Evolutionary conservation across 768 basidiomycete genomes (phyloP), one percentile per base, ranked within the genome.

Genomic region (Xanthoconium purpureum): DNA sequence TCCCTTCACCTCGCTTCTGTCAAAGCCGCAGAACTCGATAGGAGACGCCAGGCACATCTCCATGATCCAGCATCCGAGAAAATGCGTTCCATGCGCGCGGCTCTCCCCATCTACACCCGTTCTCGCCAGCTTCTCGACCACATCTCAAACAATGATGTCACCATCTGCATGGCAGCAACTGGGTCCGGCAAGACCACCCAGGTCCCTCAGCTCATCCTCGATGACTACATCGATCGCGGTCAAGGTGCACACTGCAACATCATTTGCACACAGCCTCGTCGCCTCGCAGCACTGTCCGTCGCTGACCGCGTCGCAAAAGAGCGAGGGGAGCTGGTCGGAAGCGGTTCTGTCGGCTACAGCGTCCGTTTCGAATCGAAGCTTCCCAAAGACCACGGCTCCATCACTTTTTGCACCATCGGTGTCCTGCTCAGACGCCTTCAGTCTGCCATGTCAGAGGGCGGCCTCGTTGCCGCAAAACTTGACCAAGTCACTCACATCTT

Each of bases 151-250:
- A 84, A 96, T 70, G 89, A 94, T 14, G 92, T 97, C 55, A 90
- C 90, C 1, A 85, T 96, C 62, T 85, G 88, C 62, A 89, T 93
- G 87, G 92, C 92, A 46, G 84, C 89, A 8, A 94, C 94, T 3
- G 92, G 93, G 36, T 94, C 91, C 2, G 93, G 94, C 2, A 97
- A 97, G 75, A 96, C 93, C 8, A 97, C 94, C 0, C 95, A 98
- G 71, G 83, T 97, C 28, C 95, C 95, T 6, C 95, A 97, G 70
- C 79, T 97, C 46, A 85, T 97, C 59, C 79, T 98, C 47, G 94
- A 98, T 64, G 81, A 89, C 42, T 87, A 80, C 65, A 94, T 94
- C 55, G 77, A 85, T 17, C 75, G 78, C 15, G 90, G 85, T n/a
- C 77, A 90, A 52, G 95, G 95, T 15, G 85, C 91, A 1, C 72